Base-by-base conservation (phyloP, 1,284 basidiomycete species). In the Apiotrichum akiyoshidainum region DNA sequence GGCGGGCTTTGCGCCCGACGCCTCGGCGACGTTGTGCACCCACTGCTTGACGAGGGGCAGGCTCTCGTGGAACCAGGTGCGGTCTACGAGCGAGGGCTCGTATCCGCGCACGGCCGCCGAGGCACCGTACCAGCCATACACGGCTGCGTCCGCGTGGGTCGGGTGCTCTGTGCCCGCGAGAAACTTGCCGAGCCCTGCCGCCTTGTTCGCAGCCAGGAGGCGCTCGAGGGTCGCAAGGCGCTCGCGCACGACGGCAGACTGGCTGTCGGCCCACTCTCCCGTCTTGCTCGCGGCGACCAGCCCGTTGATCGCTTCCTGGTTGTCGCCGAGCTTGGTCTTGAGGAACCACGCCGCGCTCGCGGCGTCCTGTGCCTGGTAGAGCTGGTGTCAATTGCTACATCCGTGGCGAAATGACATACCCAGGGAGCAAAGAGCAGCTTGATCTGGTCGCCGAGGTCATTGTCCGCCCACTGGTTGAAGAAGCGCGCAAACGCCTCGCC, bases 401-500 rank as follows among this genome's bases (percentile, higher is more conserved):
- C 13, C 33, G 19, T 9, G 10, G 2, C 22, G 31, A 17, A 10
- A 34, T 12, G 17, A 44, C 51, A n/a, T 21, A 48, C 40, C 46
- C 54, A 47, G 7, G 60, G 57, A 10, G 54, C 58, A 40, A 69
- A 59, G 31, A 67, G 63, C 19, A 61, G 59, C 17, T 40, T 37
- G 33, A 68, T 46, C 46, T 65, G 60, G 40, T 58, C 58, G 11
- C 58, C 69, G 19, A 70, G 55, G 14, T 58, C 61, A 11, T 50
- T 60, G 50, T 67, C 61, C 46, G 59, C 63, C 69, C 69, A 72
- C 11, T 55, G 48, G 41, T 67, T 61, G 45, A 69, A 47, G 55
- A 68, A 68, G 50, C 66, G 68, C 46, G 63, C 65, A 52, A 67
- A 60, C 17, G 56, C 55, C 53, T 46, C 39, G 12, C 17, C 8